Conservation (phyloP, 2,329 filamentous ascomycete genomes). For the Sarocladiaceae sp. region DNA sequence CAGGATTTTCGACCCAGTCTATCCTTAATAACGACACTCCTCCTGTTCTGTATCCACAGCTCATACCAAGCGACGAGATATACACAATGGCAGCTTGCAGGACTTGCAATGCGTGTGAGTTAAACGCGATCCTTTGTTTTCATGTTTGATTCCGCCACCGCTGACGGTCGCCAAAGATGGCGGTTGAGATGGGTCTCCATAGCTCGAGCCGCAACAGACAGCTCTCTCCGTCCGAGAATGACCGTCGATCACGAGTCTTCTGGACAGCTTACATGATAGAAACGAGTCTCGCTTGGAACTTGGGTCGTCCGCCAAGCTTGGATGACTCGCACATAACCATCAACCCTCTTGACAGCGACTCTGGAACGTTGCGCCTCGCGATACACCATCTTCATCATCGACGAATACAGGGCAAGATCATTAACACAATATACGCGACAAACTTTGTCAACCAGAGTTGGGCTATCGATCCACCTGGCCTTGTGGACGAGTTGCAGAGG, state of each 20-base stretch:
- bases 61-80: slow-evolving; percentile 4
- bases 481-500: too few species aligned
- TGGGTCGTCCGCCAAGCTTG: slow-evolving; percentile 8
- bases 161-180: neutral
- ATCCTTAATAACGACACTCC: neutral
- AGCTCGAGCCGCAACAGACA: neutral
- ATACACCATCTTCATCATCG: neutral
- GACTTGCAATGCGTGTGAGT: neutral
- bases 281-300: slow-evolving; percentile 10
- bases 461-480: too few species aligned
- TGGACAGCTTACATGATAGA: slow-evolving; percentile 12
- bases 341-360: neutral
- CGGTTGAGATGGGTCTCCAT: neutral
- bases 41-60: slow-evolving; percentile 11
- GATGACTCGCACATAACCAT: neutral
- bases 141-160: neutral
- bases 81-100: neutral
- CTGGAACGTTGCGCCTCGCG: neutral
- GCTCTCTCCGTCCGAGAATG: slow-evolving; percentile 9
- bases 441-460: too few species aligned
- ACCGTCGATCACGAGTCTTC: slow-evolving; percentile 6
- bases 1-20: neutral
- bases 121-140: neutral
- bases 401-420: neutral
- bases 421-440: neutral